Conservation (phyloP, 805 yeast genomes). For the Candida hungchunana region DNA sequence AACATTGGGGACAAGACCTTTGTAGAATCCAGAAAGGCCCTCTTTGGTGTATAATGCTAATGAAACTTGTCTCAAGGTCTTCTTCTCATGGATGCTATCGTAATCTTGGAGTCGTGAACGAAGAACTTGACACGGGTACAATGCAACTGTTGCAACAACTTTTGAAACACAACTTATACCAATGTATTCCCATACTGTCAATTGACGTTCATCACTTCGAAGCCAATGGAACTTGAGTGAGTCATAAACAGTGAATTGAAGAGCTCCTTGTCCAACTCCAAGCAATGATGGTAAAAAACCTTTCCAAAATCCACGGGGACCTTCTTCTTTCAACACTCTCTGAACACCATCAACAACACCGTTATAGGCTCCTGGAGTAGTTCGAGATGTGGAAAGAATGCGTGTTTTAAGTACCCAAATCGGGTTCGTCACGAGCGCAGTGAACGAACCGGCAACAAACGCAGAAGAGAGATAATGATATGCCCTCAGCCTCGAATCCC, state of each 20-base stretch:
- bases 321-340: slow-evolving; percentile 49
- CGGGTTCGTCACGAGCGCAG: slow-evolving; percentile 82
- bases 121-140: slow-evolving; percentile 84
- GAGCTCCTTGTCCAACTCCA: slow-evolving; percentile 84
- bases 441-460: slow-evolving; percentile 66
- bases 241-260: slow-evolving; percentile 86
- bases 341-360: slow-evolving; percentile 53
- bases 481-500: slow-evolving; percentile 36
- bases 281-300: slow-evolving; percentile 73
- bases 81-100: slow-evolving; percentile 27
- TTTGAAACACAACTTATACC: slow-evolving; percentile 67
- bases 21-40: slow-evolving; percentile 70
- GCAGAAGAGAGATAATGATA: slow-evolving; percentile 51
- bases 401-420: slow-evolving; percentile 95
- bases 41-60: slow-evolving; percentile 40
- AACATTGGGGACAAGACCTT: slow-evolving; percentile 76
- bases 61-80: slow-evolving; percentile 31
- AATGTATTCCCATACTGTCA: slow-evolving; percentile 55
- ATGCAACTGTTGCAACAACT: slow-evolving; percentile 55
- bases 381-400: slow-evolving; percentile 38
- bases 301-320: slow-evolving; percentile 59
- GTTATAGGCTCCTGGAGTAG: slow-evolving; percentile 47
- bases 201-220: slow-evolving; percentile 22
- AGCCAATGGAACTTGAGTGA: slow-evolving; percentile 48
- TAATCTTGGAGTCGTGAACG: slow-evolving; percentile 69